Evolutionary conservation across 2,329 filamentous ascomycete species (phyloP), one percentile per base, ranked within the genome.

Genomic region (Claviceps sp.): DNA sequence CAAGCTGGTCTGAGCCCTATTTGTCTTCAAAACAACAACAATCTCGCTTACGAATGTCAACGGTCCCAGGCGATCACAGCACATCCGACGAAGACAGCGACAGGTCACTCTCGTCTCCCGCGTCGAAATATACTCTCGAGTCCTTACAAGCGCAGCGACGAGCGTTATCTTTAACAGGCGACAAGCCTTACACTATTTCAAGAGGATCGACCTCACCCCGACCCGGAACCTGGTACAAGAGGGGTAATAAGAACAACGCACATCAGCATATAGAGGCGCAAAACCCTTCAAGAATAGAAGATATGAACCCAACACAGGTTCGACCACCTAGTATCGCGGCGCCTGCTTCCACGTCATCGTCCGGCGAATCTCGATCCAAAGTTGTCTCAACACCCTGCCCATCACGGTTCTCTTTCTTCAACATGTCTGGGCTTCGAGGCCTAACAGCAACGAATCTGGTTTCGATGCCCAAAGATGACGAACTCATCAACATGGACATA

Each of bases 401-500:
- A 17, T 52, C 70, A 43, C 72, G 68, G 36, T 69, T 77, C 54
- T 68, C 70, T 40, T 73, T 76, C 56, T 62, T 78, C 45, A 62
- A 70, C 2, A 70, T 73, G 3, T 68, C 71, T 48, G 66, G 71
- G 11, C 61, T 75, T 45, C 71, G 61, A 52, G 59, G 60, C 22
- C 50, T 50, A 54, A 45, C 57, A 22, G 56, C 56, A 9, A 53
- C 58, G 5, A 47, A 34, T 36, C 53, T 61, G 22, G 52, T 59
- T 22, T n/a, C 61, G 9, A 56, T 57, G 37, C 62, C 58, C 14
- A 65, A 61, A 23, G 66, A 75, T 51, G 78, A 82, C 54, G 76
- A 80, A 53, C 69, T 82, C 5, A 71, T 74, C 57, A 71, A 70
- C 48, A 66, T 83, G 47, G 71, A 82, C 59, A 70, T 83, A 40